Evolutionary conservation across 148 eudicot genomes (phyloP).

Genomic region (Limonium bicolor): DNA sequence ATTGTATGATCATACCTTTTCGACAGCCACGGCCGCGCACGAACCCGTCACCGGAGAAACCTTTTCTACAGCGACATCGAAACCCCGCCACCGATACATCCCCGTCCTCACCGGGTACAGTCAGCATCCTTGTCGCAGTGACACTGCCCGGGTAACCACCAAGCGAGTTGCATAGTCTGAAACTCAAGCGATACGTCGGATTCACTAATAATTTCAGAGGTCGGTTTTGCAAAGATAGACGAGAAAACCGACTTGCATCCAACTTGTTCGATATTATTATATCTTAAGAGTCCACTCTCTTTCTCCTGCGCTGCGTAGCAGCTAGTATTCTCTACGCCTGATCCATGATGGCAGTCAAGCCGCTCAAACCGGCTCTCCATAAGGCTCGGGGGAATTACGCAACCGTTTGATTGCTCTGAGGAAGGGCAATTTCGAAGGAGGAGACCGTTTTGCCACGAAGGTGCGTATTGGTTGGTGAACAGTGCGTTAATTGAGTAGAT

Average conservation of each 20-base stretch:
- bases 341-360: slow-evolving; percentile 9
- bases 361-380: slow-evolving; percentile 13
- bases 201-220: not conserved
- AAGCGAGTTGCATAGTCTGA: slow-evolving; percentile 33
- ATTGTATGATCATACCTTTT: no score
- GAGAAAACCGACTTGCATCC: slow-evolving; percentile 35
- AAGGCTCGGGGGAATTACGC: slow-evolving; percentile 20
- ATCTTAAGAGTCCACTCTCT: slow-evolving; percentile 13
- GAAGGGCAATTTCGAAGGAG: slow-evolving; percentile 28
- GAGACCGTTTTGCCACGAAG: slow-evolving; percentile 28
- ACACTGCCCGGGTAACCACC: slow-evolving; percentile 60
- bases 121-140: slow-evolving; percentile 28
- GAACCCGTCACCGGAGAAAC: slow-evolving; percentile 75
- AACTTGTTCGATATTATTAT: slow-evolving; percentile 3
- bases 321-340: no score
- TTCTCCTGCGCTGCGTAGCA: slow-evolving; percentile 18
- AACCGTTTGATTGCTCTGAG: slow-evolving; percentile 10
- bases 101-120: slow-evolving; percentile 8
- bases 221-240: slow-evolving; percentile 22
- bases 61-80: slow-evolving; percentile 50
- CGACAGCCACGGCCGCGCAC: slow-evolving; percentile 40
- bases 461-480: slow-evolving; percentile 23
- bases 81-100: slow-evolving; percentile 22
- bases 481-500: slow-evolving; percentile 7
- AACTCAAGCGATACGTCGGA: slow-evolving; percentile 29